Evolutionary conservation across 768 basidiomycete genomes (phyloP).

Genomic region (Leccinum ochraceum): DNA sequence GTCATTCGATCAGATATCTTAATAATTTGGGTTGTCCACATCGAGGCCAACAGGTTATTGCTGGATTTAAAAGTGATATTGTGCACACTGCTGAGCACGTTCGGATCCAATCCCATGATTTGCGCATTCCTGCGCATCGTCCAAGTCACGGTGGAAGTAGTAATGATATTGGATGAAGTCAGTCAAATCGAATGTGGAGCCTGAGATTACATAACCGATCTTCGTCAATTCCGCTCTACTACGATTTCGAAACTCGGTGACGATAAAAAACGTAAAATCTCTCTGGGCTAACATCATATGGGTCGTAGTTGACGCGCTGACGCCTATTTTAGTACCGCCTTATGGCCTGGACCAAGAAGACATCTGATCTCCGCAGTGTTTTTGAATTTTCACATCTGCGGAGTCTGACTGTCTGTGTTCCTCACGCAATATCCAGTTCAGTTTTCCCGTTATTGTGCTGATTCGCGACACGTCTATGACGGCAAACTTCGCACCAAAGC

Average conservation of each 20-base stretch:
- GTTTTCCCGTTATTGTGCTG: not conserved
- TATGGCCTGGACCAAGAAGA: conserved; percentile 78
- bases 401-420: no score
- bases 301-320: conserved; percentile 6
- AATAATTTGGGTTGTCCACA: not conserved
- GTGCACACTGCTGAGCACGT: conserved; percentile 47
- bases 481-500: conserved; percentile 53
- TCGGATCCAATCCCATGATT: conserved; percentile 31
- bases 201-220: conserved; percentile 42
- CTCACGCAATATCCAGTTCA: conserved; percentile 54
- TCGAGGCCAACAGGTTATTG: conserved; percentile 27
- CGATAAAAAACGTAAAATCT: conserved; percentile 36
- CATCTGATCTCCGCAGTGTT: conserved; percentile 64
- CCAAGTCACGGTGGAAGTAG: conserved; percentile 37
- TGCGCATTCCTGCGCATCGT: conserved; percentile 23
- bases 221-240: conserved; percentile 29
- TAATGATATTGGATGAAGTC: conserved; percentile 52
- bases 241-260: conserved; percentile 40
- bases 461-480: conserved; percentile 62
- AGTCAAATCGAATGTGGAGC: conserved; percentile 45
- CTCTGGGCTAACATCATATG: not conserved
- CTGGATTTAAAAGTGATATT: conserved; percentile 38
- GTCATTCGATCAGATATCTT: conserved; percentile 42
- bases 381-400: conserved; percentile 71
- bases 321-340: conserved; percentile 60